Conservation (phyloP, 345 rosid species). For the Hibiscus tridactylites region DNA sequence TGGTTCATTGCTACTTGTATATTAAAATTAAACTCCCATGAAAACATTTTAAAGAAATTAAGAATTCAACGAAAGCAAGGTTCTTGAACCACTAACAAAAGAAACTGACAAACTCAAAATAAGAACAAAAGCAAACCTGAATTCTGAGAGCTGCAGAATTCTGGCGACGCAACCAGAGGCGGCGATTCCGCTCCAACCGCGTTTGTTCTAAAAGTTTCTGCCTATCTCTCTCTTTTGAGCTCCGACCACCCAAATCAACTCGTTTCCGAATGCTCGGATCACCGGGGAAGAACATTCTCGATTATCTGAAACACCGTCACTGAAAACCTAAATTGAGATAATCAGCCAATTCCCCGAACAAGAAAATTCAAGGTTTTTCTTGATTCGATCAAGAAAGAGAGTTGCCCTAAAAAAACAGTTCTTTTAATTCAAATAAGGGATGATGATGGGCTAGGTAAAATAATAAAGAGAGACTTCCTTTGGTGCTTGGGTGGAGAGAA, state of each 20-base stretch:
- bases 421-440: not conserved
- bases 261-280: slow-evolving; percentile 91
- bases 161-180: slow-evolving; percentile 64
- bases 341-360: not conserved
- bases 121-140: slow-evolving; percentile 43
- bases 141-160: slow-evolving; percentile 69
- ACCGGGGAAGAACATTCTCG: slow-evolving; percentile 83
- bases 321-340: not conserved
- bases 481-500: slow-evolving; percentile 6
- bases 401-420: slow-evolving; percentile 1
- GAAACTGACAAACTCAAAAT: no score
- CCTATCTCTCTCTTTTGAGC: slow-evolving; percentile 91
- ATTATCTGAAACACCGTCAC: no score
- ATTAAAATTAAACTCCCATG: no score
- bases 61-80: not conserved
- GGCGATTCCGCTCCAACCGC: slow-evolving; percentile 79
- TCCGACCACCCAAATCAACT: slow-evolving; percentile 97
- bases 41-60: not conserved
- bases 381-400: slow-evolving; percentile 9
- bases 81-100: no score
- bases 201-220: slow-evolving; percentile 95
- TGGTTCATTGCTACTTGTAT: no score
- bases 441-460: not conserved
- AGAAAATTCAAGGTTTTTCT: not conserved
- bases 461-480: no score